Percentiles rank a stretch among this genome's conserved stretches.
These are phyloP conservation scores for Apophysomyces variabilis DNA, from an alignment of 371 early-diverging fungal genomes.

Conservation along the genomic window DNA sequence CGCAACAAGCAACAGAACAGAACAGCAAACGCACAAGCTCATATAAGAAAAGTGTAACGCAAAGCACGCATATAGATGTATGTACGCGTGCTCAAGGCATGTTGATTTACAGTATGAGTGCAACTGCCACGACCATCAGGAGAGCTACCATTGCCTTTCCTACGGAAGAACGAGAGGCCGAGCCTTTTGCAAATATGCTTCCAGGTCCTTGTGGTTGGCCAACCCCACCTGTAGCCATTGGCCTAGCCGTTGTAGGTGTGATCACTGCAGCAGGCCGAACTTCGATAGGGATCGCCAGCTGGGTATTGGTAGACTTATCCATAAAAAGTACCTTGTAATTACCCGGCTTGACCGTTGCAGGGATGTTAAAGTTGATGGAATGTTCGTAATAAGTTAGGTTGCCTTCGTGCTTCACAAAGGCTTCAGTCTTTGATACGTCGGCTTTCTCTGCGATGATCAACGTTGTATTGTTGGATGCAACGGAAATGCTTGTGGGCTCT, in stretches of 20 bases:
- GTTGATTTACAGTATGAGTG: neutral
- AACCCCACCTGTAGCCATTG: slow-evolving; percentile 28
- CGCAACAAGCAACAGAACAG: neutral
- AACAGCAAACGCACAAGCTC: too few species aligned
- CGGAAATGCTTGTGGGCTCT: slow-evolving; percentile 7
- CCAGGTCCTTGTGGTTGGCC: slow-evolving; percentile 32
- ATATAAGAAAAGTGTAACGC: too few species aligned
- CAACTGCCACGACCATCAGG: neutral
- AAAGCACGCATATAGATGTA: neutral
- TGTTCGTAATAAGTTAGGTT: slow-evolving; percentile 54
- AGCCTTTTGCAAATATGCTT: slow-evolving; percentile 42
- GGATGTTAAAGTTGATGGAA: slow-evolving; percentile 50
- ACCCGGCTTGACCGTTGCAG: slow-evolving; percentile 39
- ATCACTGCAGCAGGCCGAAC: slow-evolving; percentile 46
- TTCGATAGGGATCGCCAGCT: slow-evolving; percentile 49
- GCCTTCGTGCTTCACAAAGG: slow-evolving; percentile 43
- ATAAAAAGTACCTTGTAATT: slow-evolving; percentile 47
- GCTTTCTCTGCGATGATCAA: slow-evolving; percentile 40
- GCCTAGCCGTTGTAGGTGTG: slow-evolving; percentile 29
- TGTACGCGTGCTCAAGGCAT: neutral
- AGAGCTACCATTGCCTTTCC: neutral
- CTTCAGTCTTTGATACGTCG: slow-evolving; percentile 49
- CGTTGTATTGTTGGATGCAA: slow-evolving; percentile 19
- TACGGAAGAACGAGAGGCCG: slow-evolving; percentile 20
- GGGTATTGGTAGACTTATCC: slow-evolving; percentile 45